These are phyloP conservation scores for Francoa sonchifolia DNA, from an alignment of 441 rosid genomes.

Conservation along the genomic window DNA sequence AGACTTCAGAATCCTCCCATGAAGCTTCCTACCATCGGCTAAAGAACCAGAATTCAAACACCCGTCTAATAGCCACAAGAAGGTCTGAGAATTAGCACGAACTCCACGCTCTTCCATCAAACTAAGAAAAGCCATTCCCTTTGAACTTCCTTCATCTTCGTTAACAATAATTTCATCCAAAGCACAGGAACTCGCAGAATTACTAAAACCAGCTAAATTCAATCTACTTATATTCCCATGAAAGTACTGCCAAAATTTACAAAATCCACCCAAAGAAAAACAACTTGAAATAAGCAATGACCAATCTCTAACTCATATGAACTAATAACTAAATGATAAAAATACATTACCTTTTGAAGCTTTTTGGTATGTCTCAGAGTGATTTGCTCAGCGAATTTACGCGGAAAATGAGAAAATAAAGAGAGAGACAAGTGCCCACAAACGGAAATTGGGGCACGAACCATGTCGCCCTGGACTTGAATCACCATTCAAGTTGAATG, in stretches of 20 bases:
- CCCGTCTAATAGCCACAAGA: constrained; percentile 45
- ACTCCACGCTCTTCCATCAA: constrained; percentile 37
- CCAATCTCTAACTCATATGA: too few species aligned
- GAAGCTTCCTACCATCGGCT: constrained; percentile 38
- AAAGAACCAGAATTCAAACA: constrained; percentile 36
- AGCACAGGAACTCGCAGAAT: constrained; percentile 16
- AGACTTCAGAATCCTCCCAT: constrained; percentile 41
- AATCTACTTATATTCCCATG: constrained; percentile 19
- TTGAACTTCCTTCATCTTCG: constrained; percentile 17
- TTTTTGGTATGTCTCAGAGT: constrained; percentile 9
- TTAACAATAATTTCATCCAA: constrained; percentile 22
- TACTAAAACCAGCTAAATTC: constrained; percentile 15
- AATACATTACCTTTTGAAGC: constrained; percentile 15
- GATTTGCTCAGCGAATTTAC: constrained; percentile 13
- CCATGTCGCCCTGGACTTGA: too few species aligned
- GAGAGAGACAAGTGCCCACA: constrained; percentile 23
- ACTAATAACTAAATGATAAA: constrained; percentile 4
- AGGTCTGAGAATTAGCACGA: constrained; percentile 36
- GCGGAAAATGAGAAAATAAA: constrained; percentile 21
- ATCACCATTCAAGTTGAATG: too few species aligned
- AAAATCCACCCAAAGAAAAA: not conserved
- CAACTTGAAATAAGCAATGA: not conserved
- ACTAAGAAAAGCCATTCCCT: constrained; percentile 20
- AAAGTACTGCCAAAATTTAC: constrained; percentile 20
- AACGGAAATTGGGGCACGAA: constrained; percentile 18